A percentile compares a stretch with the other conserved stretches of the same genome.
Conservation (phyloP, 805 yeast species). For the Scheffersomyces coipomensis region DNA sequence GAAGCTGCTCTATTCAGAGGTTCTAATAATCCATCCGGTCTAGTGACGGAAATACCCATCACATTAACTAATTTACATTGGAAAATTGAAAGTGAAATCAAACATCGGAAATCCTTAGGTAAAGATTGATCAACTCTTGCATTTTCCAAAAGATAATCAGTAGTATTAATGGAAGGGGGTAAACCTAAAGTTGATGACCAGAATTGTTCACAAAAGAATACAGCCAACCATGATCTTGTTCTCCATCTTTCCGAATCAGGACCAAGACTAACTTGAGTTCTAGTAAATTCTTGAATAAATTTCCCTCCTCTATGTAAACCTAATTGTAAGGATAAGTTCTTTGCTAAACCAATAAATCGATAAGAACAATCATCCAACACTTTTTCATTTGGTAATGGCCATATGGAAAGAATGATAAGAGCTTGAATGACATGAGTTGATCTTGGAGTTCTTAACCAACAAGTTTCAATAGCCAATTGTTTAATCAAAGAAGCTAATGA, state of each 20-base stretch:
- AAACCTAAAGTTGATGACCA: constrained; percentile 87
- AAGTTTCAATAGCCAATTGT: constrained; percentile 85
- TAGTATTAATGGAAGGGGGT: constrained; percentile 80
- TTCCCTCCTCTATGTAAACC: constrained; percentile 88
- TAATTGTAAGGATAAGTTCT: constrained; percentile 76
- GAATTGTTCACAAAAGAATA: constrained; percentile 83
- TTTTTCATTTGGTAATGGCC: constrained; percentile 94
- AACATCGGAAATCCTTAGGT: constrained; percentile 69
- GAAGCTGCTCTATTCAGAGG: constrained; percentile 81
- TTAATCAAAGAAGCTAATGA: constrained; percentile 74
- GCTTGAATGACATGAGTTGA: constrained; percentile 94
- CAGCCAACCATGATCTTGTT: constrained; percentile 88
- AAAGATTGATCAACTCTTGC: constrained; percentile 66
- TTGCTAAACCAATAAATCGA: constrained; percentile 84
- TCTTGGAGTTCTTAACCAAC: constrained; percentile 91
- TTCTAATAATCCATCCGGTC: constrained; percentile 87
- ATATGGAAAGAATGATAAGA: constrained; percentile 72
- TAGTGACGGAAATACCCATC: constrained; percentile 81
- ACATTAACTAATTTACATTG: constrained; percentile 80
- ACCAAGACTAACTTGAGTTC: constrained; percentile 79
- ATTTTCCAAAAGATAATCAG: constrained; percentile 75
- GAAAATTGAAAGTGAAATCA: constrained; percentile 73
- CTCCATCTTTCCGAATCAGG: constrained; percentile 95
- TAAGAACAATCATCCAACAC: constrained; percentile 90
- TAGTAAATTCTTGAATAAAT: constrained; percentile 84